These are phyloP conservation scores for Hapsidospora chrysogenum DNA, from an alignment of 495 filamentous ascomycete species.

Conservation along the genomic window DNA sequence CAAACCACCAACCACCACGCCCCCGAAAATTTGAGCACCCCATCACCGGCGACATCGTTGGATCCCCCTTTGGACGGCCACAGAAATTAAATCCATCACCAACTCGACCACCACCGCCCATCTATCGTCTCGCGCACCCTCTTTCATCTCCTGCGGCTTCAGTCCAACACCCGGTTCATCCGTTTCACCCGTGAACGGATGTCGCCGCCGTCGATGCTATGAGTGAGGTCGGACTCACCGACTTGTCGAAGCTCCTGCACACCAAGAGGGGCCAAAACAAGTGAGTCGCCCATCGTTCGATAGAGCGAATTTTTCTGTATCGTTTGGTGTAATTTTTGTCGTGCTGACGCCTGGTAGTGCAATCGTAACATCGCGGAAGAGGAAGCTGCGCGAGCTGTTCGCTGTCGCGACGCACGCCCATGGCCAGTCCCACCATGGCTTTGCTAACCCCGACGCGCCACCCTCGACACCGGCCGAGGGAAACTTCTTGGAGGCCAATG, in stretches of 20 bases:
- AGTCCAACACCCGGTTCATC: slow-evolving; percentile 20
- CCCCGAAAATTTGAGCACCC: slow-evolving; percentile 1
- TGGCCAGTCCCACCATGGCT: slow-evolving; percentile 24
- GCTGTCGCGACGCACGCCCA: slow-evolving; percentile 34
- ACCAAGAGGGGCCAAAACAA: slow-evolving; percentile 33
- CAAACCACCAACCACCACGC: neutral
- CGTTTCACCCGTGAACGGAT: slow-evolving; percentile 42
- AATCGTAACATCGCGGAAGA: slow-evolving; percentile 62
- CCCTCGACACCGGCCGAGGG: slow-evolving; percentile 34
- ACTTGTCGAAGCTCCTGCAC: slow-evolving; percentile 36
- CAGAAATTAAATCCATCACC: slow-evolving; percentile 20
- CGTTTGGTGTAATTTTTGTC: slow-evolving; percentile 19
- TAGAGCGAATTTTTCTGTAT: slow-evolving; percentile 26
- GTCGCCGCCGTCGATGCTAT: slow-evolving; percentile 38
- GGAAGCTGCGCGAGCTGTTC: slow-evolving; percentile 71
- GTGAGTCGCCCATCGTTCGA: slow-evolving; percentile 21
- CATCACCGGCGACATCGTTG: neutral
- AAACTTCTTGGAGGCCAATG: slow-evolving; percentile 56
- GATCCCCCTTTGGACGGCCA: no score
- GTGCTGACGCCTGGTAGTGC: slow-evolving; percentile 37
- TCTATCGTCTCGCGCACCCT: slow-evolving; percentile 31
- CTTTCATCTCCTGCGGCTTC: slow-evolving; percentile 14
- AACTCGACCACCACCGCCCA: slow-evolving; percentile 25
- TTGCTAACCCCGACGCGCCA: slow-evolving; percentile 24
- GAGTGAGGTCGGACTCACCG: slow-evolving; percentile 39